Base-by-base conservation (phyloP, 768 basidiomycete genomes). In the Trametes punicea region DNA sequence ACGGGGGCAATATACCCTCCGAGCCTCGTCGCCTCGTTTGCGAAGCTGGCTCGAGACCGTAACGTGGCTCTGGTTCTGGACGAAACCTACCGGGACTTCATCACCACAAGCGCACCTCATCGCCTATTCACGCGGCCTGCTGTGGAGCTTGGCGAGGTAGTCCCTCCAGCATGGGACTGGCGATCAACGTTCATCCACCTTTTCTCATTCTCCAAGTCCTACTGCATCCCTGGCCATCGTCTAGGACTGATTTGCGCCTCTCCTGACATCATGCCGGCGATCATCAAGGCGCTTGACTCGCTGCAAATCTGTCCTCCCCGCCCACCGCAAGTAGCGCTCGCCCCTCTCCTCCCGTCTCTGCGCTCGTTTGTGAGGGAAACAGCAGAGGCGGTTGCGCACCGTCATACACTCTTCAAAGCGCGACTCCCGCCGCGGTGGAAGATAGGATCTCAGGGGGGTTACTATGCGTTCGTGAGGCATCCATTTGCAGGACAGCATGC, bases 31-130 rank as follows among this genome's bases (percentile, higher is more conserved):
- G 67, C 73, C 0, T 71, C 79, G 4, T 93, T 92, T 61, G 78
- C 80, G 2, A 61, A 72, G 0, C 78, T 93, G 2, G 87, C 90
- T 0, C 70, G 65, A 20, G 71, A 77, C 47, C 68, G 75, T 25
- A 73, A 76, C 1, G 63, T 92, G 16, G 85, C 89, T 0, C 77
- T 93, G 21, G 76, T 93, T 33, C 46, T 95, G n/a, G 92, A 95
- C 69, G 90, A 93, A 71, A 93, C 92, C 1, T 95, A 95, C 69
- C 80, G 90, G 11, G 90, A 93, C 67, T 92, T 93, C 64, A 72
- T 85, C 39, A 64, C 70, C 5, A 64, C 70, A 4, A 62, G 62
- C 18, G 70, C 73, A n/a, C 83, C 87, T 0, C 87, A 89, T 64
- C 57, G 61, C 30, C 73, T 88, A 18, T 88, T 89, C 66, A 69